phyloP scores from a whole-genome alignment of 2,329 filamentous ascomycete species.

The Ophiostoma tasmaniense region DNA sequence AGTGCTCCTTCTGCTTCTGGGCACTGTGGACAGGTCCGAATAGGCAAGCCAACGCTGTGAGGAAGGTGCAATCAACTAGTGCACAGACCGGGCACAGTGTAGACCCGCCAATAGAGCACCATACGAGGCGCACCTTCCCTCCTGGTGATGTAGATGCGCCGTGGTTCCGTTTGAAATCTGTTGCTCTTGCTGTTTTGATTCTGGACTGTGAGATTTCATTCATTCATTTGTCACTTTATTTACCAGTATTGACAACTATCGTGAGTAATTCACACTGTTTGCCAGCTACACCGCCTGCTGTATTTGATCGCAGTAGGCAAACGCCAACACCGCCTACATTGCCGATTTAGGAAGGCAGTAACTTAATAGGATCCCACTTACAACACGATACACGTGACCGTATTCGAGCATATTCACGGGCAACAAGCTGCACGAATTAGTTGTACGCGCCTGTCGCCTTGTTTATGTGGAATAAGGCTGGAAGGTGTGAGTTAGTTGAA shows the following conservation, averaged over 20 bases:
- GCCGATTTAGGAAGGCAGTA: constrained; percentile 14
- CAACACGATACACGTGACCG: constrained; percentile 10
- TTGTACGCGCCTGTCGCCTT: not conserved
- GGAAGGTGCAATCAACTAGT: constrained; percentile 10
- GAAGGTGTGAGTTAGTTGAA: not conserved
- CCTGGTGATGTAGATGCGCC: not conserved
- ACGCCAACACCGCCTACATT: constrained; percentile 4
- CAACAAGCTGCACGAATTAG: not conserved
- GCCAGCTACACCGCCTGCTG: not conserved
- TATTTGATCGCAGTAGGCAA: not conserved
- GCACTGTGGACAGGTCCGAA: not conserved
- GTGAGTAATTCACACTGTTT: not conserved
- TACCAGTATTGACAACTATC: not conserved
- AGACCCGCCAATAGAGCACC: constrained; percentile 6
- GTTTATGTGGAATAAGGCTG: not conserved
- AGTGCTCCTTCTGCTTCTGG: constrained; percentile 7
- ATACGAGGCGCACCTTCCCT: constrained; percentile 1
- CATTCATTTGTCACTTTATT: not conserved
- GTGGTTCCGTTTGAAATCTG: not conserved
- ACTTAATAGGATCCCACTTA: not conserved
- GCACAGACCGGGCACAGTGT: constrained; percentile 8
- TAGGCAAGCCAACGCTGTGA: constrained; percentile 11
- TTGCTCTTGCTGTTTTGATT: not conserved
- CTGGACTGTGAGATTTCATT: not conserved
- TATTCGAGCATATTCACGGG: not conserved